These are phyloP conservation scores for Peterozyma xylosa DNA, from an alignment of 805 yeast genomes.

Conservation along the genomic window DNA sequence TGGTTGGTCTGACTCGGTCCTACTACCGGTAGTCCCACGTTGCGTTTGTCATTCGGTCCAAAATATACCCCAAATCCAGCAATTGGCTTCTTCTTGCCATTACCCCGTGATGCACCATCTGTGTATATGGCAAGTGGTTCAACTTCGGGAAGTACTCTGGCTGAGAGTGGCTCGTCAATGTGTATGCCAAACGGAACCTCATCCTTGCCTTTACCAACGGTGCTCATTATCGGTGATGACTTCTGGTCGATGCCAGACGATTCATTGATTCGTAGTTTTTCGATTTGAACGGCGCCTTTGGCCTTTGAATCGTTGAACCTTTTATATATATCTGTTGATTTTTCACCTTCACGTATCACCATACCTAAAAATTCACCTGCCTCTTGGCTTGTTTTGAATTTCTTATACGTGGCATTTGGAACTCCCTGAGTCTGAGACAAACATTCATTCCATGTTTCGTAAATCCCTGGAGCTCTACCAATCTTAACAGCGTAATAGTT, in stretches of 20 bases:
- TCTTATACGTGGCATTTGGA: slow-evolving; percentile 48
- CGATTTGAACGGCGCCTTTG: neutral
- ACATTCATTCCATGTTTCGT: slow-evolving; percentile 50
- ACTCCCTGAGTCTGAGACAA: slow-evolving; percentile 46
- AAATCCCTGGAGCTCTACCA: slow-evolving; percentile 54
- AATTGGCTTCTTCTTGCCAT: slow-evolving; percentile 35
- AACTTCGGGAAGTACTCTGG: neutral
- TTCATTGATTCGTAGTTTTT: neutral
- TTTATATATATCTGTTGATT: neutral
- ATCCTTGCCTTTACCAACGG: neutral
- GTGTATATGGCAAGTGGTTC: slow-evolving; percentile 37
- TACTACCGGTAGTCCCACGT: slow-evolving; percentile 44
- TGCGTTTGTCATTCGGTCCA: slow-evolving; percentile 47
- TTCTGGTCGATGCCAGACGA: neutral
- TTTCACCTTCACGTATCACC: neutral
- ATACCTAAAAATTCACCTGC: slow-evolving; percentile 37
- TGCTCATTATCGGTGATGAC: neutral
- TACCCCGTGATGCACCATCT: slow-evolving; percentile 71
- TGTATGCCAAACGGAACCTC: neutral
- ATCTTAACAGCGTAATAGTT: slow-evolving; percentile 45
- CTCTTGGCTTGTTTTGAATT: slow-evolving; percentile 37
- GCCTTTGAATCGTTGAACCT: neutral
- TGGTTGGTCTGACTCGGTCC: slow-evolving; percentile 61
- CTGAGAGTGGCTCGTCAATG: neutral
- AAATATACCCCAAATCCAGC: slow-evolving; percentile 78